phyloP scores from a whole-genome alignment of 2,329 filamentous ascomycete genomes.

The Fusarium sp. region DNA sequence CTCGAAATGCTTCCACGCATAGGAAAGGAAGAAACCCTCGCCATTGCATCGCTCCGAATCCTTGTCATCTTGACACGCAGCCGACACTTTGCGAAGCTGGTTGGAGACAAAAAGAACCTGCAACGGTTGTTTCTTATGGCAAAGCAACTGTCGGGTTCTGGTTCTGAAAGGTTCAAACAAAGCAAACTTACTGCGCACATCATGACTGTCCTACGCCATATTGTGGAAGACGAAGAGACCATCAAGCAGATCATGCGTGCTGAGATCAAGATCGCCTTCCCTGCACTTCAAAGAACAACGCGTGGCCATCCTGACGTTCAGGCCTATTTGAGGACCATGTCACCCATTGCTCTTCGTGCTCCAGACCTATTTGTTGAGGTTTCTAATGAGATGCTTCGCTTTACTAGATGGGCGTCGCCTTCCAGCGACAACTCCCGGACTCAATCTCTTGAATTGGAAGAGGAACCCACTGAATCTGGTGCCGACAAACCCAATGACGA shows the following conservation, averaged over 20 bases:
- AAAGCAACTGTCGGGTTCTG: constrained; percentile 85
- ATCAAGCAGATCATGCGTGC: constrained; percentile 91
- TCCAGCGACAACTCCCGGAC: constrained; percentile 49
- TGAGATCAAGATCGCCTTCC: constrained; percentile 85
- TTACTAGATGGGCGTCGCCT: constrained; percentile 68
- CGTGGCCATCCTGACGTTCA: constrained; percentile 73
- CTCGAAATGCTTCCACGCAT: constrained; percentile 86
- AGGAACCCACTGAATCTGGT: constrained; percentile 42
- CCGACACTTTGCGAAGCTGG: constrained; percentile 75
- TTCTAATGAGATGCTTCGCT: constrained; percentile 83
- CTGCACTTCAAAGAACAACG: constrained; percentile 61
- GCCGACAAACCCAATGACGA: constrained; percentile 24
- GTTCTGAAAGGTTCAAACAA: constrained; percentile 76
- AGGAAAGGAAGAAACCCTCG: constrained; percentile 86
- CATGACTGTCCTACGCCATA: constrained; percentile 88
- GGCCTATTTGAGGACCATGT: constrained; percentile 79
- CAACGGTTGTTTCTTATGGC: constrained; percentile 94
- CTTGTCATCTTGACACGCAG: constrained; percentile 88
- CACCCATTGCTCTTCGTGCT: constrained; percentile 81
- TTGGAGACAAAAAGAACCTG: constrained; percentile 90
- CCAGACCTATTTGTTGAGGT: constrained; percentile 89
- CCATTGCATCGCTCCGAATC: constrained; percentile 83
- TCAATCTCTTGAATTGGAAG: constrained; percentile 57
- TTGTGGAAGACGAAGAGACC: constrained; percentile 92
- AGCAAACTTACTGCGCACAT: constrained; percentile 69